Base-by-base conservation (phyloP, 164 flowering plant genomes). In the Chimonanthus salicifolius region DNA sequence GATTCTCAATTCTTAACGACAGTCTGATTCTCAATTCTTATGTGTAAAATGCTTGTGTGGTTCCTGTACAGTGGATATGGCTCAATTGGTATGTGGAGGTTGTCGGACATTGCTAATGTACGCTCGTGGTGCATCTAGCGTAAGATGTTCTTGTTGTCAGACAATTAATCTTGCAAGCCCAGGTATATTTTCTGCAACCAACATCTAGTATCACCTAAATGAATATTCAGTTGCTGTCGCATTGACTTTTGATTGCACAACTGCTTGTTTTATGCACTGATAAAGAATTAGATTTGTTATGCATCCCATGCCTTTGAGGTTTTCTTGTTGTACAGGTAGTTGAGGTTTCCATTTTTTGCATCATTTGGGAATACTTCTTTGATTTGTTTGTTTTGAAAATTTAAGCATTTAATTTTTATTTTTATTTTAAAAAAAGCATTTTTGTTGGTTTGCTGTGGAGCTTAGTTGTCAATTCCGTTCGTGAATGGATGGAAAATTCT, bases 71-170 rank as follows among this genome's bases (percentile, higher is more conserved):
- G 94, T 84, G 87, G 97, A 92, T 33, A 95, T 90, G 92, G 84
- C 97, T 58, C 97, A 93, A 74, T 85, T 95, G 63, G 82, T 92
- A 69, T 95, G 99, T 83, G 94, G 96, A 74, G 88, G 97, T 64
- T 95, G 99, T 74, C 85, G 94, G 68, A 95, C 94, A 64, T 80
- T 90, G 77, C 83, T 95, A 5, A 90, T 92, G 99, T 89, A 95
- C 74, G 71, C 98, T 4, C 92, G 94, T 49, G 98, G 97, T 58
- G 99, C 99, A 68, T 78, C 90, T 9, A 95, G 97, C 84, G 97
- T 95, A 15, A 88, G 99, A 84, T 95, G 99, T 85, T 88, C 97
- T 50, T 95, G 99, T 82, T 95, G 98, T 78, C 89, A 92, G 69
- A 95, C 90, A 5, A 88, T 90, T 66, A 93, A 89, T 70, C 87